Conservation (phyloP, 148 eudicot genomes). For the Rhododendron molle region DNA sequence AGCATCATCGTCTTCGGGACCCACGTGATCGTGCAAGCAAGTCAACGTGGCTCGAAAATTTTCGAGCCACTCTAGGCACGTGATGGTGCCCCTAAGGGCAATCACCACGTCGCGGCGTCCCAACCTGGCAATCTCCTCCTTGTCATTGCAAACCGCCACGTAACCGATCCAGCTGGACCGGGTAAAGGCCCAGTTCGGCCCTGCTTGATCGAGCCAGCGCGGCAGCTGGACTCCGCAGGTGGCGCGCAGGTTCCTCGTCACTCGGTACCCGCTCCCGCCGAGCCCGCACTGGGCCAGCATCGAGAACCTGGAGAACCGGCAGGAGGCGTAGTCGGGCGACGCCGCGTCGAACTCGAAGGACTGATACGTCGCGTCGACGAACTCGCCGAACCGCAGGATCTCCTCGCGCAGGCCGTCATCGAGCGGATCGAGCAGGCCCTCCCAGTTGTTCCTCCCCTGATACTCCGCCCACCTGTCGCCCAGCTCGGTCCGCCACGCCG, state of each 20-base stretch:
- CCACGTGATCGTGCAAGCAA: neutral
- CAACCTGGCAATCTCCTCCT: conserved; percentile 13
- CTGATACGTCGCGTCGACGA: conserved; percentile 8
- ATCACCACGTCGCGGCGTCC: conserved; percentile 17
- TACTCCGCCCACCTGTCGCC: conserved; percentile 7
- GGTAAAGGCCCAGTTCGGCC: neutral
- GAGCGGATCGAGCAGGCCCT: conserved; percentile 12
- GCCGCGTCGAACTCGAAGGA: conserved; percentile 10
- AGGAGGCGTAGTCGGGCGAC: neutral
- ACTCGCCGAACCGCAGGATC: conserved; percentile 14
- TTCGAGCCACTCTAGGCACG: conserved; percentile 9
- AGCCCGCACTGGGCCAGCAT: conserved; percentile 8
- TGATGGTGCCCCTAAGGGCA: conserved; percentile 7
- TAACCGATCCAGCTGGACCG: conserved; percentile 12
- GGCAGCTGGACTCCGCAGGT: conserved; percentile 11
- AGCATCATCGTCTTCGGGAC: neutral
- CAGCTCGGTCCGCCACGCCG: neutral
- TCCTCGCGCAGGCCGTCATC: neutral
- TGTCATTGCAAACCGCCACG: conserved; percentile 13
- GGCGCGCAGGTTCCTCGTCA: conserved; percentile 10
- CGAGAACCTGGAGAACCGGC: conserved; percentile 1
- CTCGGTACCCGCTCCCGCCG: neutral
- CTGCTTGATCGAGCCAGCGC: neutral
- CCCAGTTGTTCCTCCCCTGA: conserved; percentile 13
- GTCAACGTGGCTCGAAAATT: conserved; percentile 13